These are phyloP conservation scores for Fibroporia radiculosa DNA, from an alignment of 768 basidiomycete genomes.

Conservation along the genomic window DNA sequence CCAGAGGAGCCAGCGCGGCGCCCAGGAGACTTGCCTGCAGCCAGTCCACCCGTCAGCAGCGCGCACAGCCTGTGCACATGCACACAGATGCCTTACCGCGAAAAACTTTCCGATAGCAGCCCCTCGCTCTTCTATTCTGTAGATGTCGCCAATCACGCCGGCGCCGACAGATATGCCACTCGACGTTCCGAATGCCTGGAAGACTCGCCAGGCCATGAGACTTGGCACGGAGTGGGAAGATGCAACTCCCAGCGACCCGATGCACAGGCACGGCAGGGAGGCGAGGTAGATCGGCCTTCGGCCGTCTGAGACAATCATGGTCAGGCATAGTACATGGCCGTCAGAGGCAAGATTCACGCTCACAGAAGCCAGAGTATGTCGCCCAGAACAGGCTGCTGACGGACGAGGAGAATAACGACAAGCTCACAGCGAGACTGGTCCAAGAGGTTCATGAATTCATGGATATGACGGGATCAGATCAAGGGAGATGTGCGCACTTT, in stretches of 20 bases:
- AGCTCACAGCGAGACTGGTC: conserved; percentile 41
- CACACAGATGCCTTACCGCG: conserved; percentile 28
- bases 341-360: conserved; percentile 1
- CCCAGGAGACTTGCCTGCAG: conserved; percentile 46
- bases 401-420: conserved; percentile 39
- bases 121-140: conserved; percentile 53
- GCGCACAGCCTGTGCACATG: neutral
- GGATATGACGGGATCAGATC: neutral
- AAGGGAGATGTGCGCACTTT: conserved; percentile 31
- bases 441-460: neutral
- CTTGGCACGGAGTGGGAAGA: conserved; percentile 32
- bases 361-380: conserved; percentile 43
- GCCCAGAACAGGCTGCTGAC: conserved; percentile 45
- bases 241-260: conserved; percentile 57
- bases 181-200: conserved; percentile 61
- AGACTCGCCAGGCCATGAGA: conserved; percentile 53
- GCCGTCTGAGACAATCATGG: conserved; percentile 40
- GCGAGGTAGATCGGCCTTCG: conserved; percentile 51
- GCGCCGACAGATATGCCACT: conserved; percentile 48
- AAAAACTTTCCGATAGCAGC: conserved; percentile 54
- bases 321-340: neutral
- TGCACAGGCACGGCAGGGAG: conserved; percentile 48
- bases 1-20: conserved; percentile 51
- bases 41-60: neutral
- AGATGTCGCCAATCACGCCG: conserved; percentile 61